Percentiles rank a stretch among this genome's conserved stretches.
These are phyloP conservation scores for Solanum virginianum DNA, from an alignment of 257 asterid genomes.

Conservation along the genomic window DNA sequence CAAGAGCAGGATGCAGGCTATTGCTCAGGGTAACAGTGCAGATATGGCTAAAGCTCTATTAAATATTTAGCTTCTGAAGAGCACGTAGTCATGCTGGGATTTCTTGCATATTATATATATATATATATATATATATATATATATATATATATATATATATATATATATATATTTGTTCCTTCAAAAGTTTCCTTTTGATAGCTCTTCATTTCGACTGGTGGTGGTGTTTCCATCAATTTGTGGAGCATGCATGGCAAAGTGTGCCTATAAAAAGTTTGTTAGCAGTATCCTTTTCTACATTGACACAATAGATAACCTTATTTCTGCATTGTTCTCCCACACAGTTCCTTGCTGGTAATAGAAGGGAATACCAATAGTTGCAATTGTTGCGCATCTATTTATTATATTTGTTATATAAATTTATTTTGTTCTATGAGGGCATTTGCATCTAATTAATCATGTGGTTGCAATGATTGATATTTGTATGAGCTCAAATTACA, in stretches of 20 bases:
- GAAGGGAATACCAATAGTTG: background rate
- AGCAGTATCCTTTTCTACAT: constrained; percentile 67
- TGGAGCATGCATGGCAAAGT: constrained; percentile 61
- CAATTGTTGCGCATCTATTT: background rate
- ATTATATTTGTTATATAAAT: background rate
- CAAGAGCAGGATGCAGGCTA: constrained; percentile 72
- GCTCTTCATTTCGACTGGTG: constrained; percentile 40
- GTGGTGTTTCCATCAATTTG: constrained; percentile 88
- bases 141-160: no score
- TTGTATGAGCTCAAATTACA: background rate
- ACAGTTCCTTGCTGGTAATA: background rate
- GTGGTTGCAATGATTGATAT: background rate
- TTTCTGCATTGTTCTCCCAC: background rate
- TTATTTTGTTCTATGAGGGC: background rate
- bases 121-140: no score
- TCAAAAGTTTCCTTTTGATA: background rate
- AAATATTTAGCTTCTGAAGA: constrained; percentile 92
- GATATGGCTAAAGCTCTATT: constrained; percentile 75
- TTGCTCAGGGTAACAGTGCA: constrained; percentile 79
- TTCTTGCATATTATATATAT: background rate
- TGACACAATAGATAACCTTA: background rate
- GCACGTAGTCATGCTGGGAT: constrained; percentile 9
- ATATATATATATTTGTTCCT: background rate
- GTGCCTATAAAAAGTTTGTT: constrained; percentile 84
- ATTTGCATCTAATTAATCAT: background rate